These are phyloP conservation scores for Serendipita sp. DNA, from an alignment of 1,284 basidiomycete species.

Conservation along the genomic window DNA sequence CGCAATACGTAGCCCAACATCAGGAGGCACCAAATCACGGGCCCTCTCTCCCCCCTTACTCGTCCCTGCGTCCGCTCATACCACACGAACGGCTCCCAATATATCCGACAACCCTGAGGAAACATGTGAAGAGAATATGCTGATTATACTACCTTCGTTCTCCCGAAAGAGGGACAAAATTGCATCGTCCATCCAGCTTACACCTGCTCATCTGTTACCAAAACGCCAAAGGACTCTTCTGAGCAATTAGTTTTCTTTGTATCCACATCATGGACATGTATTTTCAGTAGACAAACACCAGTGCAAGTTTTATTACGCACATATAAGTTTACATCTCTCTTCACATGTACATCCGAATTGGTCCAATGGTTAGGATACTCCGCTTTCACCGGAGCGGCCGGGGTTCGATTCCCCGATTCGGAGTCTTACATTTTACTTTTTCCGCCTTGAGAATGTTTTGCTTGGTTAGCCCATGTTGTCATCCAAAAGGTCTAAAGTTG, in stretches of 20 bases:
- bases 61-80: not conserved
- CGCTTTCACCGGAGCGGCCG: slow-evolving; percentile 7
- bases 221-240: not conserved
- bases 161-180: not conserved
- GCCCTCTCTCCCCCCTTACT: not conserved
- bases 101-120: not conserved
- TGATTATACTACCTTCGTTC: not conserved
- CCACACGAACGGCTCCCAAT: not conserved
- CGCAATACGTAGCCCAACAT: not conserved
- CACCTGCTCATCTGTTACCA: not conserved
- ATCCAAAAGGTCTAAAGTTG: no score
- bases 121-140: not conserved
- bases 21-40: not conserved
- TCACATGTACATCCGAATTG: not conserved
- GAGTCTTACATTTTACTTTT: not conserved
- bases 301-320: not conserved
- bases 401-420: slow-evolving; percentile 8
- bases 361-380: slow-evolving; percentile 8
- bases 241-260: not conserved
- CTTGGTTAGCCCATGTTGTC: no score
- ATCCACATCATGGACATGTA: not conserved
- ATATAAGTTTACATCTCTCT: not conserved
- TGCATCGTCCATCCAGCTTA: not conserved
- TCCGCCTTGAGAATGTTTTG: not conserved
- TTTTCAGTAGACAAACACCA: not conserved